Evolutionary conservation across 305 asterid species (phyloP).

Genomic region (Rubia balearica): DNA sequence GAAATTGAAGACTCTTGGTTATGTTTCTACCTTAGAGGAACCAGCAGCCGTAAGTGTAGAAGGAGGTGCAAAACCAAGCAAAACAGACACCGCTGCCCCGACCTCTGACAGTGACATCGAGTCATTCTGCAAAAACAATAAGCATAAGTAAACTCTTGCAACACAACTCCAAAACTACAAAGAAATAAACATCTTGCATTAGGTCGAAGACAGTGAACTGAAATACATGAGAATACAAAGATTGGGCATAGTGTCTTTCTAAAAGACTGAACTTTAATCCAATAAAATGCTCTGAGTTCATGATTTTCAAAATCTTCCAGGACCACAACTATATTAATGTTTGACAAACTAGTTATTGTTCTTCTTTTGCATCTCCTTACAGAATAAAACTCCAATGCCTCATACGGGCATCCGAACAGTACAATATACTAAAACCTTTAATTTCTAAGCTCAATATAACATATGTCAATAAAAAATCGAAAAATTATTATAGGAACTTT

Average conservation of each 20-base stretch:
- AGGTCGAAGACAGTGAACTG: background rate
- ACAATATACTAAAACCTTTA: background rate
- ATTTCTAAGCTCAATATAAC: background rate
- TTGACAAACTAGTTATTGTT: background rate
- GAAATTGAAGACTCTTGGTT: background rate
- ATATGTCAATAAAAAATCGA: background rate
- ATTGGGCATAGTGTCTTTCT: background rate
- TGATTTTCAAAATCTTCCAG: background rate
- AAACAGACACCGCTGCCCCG: conserved; percentile 75
- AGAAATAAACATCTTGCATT: background rate
- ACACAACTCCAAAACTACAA: background rate
- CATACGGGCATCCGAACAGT: background rate
- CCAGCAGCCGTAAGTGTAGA: conserved; percentile 54
- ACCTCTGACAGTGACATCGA: conserved; percentile 60
- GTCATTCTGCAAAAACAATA: conserved; percentile 43
- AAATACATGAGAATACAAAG: background rate
- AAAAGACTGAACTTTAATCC: background rate
- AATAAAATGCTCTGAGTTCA: background rate
- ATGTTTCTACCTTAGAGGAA: conserved; percentile 62
- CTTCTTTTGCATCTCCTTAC: background rate
- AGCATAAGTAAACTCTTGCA: conserved; percentile 1
- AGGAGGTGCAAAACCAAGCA: conserved; percentile 82
- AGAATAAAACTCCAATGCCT: background rate
- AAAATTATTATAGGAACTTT: background rate
- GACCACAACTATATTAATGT: background rate